Base-by-base conservation (phyloP, 2,329 filamentous ascomycete genomes). In the Lizonia empirigonia region DNA sequence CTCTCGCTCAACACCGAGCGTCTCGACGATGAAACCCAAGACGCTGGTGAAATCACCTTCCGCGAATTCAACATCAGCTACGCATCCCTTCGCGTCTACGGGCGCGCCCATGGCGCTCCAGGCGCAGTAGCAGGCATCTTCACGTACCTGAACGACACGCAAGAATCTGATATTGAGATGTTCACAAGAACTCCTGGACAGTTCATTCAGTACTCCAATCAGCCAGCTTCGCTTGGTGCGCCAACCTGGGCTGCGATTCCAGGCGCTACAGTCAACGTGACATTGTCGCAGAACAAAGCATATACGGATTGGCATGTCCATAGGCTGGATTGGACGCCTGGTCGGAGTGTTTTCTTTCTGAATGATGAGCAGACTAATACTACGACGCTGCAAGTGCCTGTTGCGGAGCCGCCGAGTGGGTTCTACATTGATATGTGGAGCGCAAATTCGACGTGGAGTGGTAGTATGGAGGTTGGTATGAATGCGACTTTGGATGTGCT, bases 391-490 rank as follows among this genome's bases (percentile, higher is more conserved):
- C 38, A 37, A 15, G 38, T 58, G 4, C 53, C 57, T 9, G 51
- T 59, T 4, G 48, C 48, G 0, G 33, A 38, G 7, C 24, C 36
- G 10, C 46, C 56, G 10, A 59, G 57, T 27, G 46, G 27, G 19
- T 39, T 59, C 13, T 50, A 47, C 2, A 3, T 59, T 6, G 52
- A 54, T 23, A 45, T 59, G 22, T 59, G 51, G 57, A 59, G 57
- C 10, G 54, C 6, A 24, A 40, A 9, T 53, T 55, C 7, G 38
- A 22, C 44, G 23, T 10, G 48, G 57, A 13, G 30, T 33, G 27
- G 38, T 1, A 41, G 38, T 23, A 59, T 59, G 57, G 26, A 37
- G 5, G n/a, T 35, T 10, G 51, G 45, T 0, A 6, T 22, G 7
- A 42, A 59, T 13, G 57, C 57, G 1, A 52, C 35, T 44, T 50